Evolutionary conservation across 2,329 filamentous ascomycete genomes (phyloP).

Genomic region (Aspergillus tanneri): DNA sequence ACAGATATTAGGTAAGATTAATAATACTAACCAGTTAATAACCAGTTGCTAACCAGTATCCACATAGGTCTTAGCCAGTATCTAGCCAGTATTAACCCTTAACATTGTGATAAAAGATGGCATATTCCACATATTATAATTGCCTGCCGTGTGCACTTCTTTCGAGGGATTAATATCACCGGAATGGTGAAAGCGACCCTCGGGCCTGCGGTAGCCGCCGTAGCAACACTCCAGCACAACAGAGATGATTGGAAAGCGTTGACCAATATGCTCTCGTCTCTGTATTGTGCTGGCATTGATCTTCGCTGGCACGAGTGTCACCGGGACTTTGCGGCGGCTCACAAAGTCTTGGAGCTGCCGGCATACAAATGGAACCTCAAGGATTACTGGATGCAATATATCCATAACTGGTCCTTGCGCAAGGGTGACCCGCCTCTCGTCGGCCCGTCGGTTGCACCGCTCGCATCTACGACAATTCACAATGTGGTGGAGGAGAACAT

Average conservation of each 20-base stretch:
- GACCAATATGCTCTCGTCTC: background rate
- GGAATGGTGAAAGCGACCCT: background rate
- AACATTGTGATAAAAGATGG: too few species aligned
- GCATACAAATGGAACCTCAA: constrained; percentile 69
- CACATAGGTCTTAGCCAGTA: too few species aligned
- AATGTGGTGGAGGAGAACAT: constrained; percentile 34
- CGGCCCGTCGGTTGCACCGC: constrained; percentile 3
- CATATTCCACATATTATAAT: too few species aligned
- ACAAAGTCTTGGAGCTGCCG: constrained; percentile 62
- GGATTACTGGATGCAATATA: constrained; percentile 71
- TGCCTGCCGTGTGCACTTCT: too few species aligned
- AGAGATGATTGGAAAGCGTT: background rate
- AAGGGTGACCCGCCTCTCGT: constrained; percentile 44
- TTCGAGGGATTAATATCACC: too few species aligned
- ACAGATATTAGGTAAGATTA: too few species aligned
- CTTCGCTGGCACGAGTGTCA: constrained; percentile 72
- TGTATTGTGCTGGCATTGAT: constrained; percentile 18
- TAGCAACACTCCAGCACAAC: background rate
- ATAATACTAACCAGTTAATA: too few species aligned
- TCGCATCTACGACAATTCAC: constrained; percentile 25
- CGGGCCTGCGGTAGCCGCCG: background rate
- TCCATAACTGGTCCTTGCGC: constrained; percentile 68
- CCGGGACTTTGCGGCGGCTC: constrained; percentile 57
- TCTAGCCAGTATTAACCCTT: too few species aligned
- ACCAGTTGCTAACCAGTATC: too few species aligned